Evolutionary conservation across 805 yeast genomes (phyloP).

Genomic region (Spathaspora hagerdaliae): DNA sequence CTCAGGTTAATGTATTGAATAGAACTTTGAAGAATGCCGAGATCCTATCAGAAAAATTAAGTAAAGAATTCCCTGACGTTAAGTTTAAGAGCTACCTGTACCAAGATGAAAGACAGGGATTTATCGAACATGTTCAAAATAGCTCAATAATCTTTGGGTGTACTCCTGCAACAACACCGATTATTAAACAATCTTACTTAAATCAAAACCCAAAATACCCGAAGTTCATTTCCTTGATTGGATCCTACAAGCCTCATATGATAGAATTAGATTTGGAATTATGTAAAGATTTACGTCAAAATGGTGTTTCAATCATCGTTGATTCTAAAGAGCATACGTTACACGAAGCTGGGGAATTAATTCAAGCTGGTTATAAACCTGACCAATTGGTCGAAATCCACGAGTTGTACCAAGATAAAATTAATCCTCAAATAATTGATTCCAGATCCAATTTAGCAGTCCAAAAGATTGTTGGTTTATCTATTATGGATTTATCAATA

Average conservation of each 20-base stretch:
- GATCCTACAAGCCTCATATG: constrained; percentile 68
- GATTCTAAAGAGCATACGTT: constrained; percentile 57
- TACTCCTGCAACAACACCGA: constrained; percentile 51
- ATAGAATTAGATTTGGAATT: constrained; percentile 50
- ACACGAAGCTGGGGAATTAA: constrained; percentile 63
- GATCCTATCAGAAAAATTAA: constrained; percentile 19
- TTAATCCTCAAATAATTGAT: constrained; percentile 3
- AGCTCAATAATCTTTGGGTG: constrained; percentile 57
- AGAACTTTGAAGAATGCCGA: constrained; percentile 41
- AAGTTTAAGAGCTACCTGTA: constrained; percentile 17
- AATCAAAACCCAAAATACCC: constrained; percentile 20
- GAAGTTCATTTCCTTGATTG: constrained; percentile 54
- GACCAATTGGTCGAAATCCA: constrained; percentile 46
- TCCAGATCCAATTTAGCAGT: constrained; percentile 32
- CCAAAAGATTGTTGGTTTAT: constrained; percentile 57
- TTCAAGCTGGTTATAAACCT: constrained; percentile 37
- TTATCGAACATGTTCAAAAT: constrained; percentile 19
- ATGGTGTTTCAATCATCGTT: constrained; percentile 46
- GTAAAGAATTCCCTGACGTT: constrained; percentile 22
- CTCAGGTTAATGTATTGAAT: constrained; percentile 43
- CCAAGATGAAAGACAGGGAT: constrained; percentile 13
- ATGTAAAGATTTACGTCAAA: constrained; percentile 27
- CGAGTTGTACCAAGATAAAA: constrained; percentile 20
- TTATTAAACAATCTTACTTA: constrained; percentile 31
- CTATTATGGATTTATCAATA: constrained; percentile 59